Evolutionary conservation across 2,329 filamentous ascomycete species (phyloP), one percentile per base, ranked within the genome.

Genomic region (Neonectria neomacrospora): DNA sequence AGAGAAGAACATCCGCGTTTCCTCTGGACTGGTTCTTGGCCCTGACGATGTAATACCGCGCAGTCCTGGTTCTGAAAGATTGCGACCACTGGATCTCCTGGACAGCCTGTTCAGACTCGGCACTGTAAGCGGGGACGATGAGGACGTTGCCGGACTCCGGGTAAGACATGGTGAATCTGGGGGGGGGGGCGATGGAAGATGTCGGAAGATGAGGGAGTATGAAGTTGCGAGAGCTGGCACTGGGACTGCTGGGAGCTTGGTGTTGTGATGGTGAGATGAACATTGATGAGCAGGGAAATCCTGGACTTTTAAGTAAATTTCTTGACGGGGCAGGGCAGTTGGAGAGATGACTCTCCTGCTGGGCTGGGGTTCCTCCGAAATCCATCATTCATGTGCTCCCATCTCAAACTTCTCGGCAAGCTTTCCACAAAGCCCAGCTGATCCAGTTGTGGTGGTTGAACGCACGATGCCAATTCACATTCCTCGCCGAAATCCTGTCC

Each of bases 51-150:
- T 70, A 70, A 58, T 70, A 70, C 2, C 51, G 63, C 1, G 63
- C 67, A 0, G 32, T 65, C 1, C 55, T 51, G 26, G 58, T 61
- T 9, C 67, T 48, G 28, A 68, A 52, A 1, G 28, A 16, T 18
- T 70, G 68, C 0, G 51, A 60, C 68, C 68, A 70, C 1, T 20
- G 9, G 28, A 70, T n/a, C 10, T 70, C 65, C 2, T 63, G 11
- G 1, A 20, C 37, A 12, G 66, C 64, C 6, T 50, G 2, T 18
- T 70, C 67, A 5, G 63, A 61, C 39, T 67, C 65, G 0, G 23
- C 30, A 0, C 0, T 67, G 47, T 67, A 70, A 18, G 23, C 61
- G 7, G 67, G 61, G 7, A 70, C 23, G 8, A 39, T 14, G 28
- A 70, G 51, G 4, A 59, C 14, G 14, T 70, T 42, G 1, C 61